Evolutionary conservation across 768 basidiomycete species (phyloP).

Genomic region (Psilocybe cyanescens): DNA sequence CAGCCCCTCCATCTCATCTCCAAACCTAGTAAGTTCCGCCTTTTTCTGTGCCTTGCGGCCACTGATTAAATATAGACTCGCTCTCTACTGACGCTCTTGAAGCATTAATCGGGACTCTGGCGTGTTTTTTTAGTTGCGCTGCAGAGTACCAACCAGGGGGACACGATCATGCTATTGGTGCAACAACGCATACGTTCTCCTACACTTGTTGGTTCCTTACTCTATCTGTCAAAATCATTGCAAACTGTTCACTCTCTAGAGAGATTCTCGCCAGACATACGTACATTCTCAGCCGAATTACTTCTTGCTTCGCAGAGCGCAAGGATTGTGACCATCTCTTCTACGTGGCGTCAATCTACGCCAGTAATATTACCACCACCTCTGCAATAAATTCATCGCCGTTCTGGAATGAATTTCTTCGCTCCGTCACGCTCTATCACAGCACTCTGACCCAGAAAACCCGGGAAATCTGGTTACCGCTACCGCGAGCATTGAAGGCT

Average conservation of each 20-base stretch:
- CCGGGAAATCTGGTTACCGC: neutral
- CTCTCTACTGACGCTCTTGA: conserved; percentile 8
- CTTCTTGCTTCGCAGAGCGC: neutral
- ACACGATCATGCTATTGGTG: conserved; percentile 1
- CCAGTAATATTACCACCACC: conserved; percentile 8
- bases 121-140: conserved; percentile 10
- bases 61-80: conserved; percentile 2
- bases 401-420: conserved; percentile 4
- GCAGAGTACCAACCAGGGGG: neutral
- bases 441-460: neutral
- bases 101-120: conserved; percentile 5
- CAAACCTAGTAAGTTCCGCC: conserved; percentile 7
- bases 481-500: neutral
- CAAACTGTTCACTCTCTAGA: neutral
- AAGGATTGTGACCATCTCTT: conserved; percentile 9
- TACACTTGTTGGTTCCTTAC: conserved; percentile 9
- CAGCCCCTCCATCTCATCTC: conserved; percentile 15
- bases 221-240: conserved; percentile 4
- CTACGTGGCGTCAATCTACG: conserved; percentile 10
- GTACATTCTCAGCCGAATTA: conserved; percentile 4
- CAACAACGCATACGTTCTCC: conserved; percentile 4
- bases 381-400: neutral
- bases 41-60: neutral
- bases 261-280: conserved; percentile 6
- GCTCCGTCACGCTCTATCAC: neutral